Evolutionary conservation across 83 land plant species (phyloP).

Genomic region (Picea abies): DNA sequence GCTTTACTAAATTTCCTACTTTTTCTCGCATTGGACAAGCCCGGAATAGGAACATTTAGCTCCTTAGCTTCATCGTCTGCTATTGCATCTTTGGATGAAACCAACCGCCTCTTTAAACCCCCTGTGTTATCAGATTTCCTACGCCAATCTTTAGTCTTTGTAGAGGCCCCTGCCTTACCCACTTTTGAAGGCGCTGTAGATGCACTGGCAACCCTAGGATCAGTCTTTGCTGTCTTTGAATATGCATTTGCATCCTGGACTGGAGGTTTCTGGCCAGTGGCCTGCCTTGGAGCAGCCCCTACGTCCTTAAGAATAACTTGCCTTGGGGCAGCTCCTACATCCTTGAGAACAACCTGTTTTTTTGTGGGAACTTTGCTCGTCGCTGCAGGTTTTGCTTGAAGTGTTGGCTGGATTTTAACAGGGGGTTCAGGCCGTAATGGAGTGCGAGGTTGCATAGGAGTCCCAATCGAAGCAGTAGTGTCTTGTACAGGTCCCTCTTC

Average conservation of each 20-base stretch:
- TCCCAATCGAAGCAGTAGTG: neutral
- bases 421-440: slow-evolving; percentile 25
- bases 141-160: slow-evolving; percentile 69
- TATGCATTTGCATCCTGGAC: slow-evolving; percentile 41
- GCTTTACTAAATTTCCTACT: slow-evolving; percentile 91
- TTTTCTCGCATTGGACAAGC: slow-evolving; percentile 49
- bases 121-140: slow-evolving; percentile 47
- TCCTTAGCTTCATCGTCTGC: slow-evolving; percentile 55
- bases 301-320: slow-evolving; percentile 17
- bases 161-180: slow-evolving; percentile 21
- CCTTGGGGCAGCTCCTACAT: slow-evolving; percentile 65
- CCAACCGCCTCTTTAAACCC: slow-evolving; percentile 49
- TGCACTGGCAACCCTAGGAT: slow-evolving; percentile 51
- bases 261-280: slow-evolving; percentile 38
- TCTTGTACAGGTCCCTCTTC: slow-evolving; percentile 7
- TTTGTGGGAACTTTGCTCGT: slow-evolving; percentile 35
- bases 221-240: slow-evolving; percentile 42
- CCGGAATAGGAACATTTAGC: slow-evolving; percentile 52
- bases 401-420: slow-evolving; percentile 30
- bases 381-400: slow-evolving; percentile 41
- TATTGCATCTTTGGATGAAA: slow-evolving; percentile 28
- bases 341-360: slow-evolving; percentile 57
- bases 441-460: slow-evolving; percentile 12
- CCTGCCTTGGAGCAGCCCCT: slow-evolving; percentile 8
- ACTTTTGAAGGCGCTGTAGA: slow-evolving; percentile 57